phyloP scores from a whole-genome alignment of 257 asterid genomes.

The Jacaranda copaia region DNA sequence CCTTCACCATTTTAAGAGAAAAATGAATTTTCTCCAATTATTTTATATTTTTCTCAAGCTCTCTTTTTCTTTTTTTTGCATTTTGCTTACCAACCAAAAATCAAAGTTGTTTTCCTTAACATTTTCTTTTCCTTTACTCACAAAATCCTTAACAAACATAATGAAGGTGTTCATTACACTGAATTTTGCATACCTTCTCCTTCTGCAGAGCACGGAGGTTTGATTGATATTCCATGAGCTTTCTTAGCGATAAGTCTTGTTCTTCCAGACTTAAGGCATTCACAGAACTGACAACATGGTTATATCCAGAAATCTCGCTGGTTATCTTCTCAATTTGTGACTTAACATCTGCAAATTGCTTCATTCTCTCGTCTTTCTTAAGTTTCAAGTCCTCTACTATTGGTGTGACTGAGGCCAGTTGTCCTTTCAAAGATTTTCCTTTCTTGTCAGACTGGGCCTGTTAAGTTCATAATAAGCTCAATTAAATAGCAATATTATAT shows the following conservation, averaged over 20 bases:
- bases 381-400: conserved; percentile 76
- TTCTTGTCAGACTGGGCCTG: conserved; percentile 68
- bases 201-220: conserved; percentile 77
- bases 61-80: too few relatives aligned
- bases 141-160: too few relatives aligned
- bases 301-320: conserved; percentile 77
- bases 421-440: conserved; percentile 70
- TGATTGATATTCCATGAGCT: conserved; percentile 80
- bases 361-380: conserved; percentile 78
- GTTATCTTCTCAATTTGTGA: conserved; percentile 83
- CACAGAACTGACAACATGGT: conserved; percentile 50
- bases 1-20: too few relatives aligned
- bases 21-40: too few relatives aligned
- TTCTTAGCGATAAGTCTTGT: conserved; percentile 82
- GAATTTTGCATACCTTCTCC: conserved; percentile 69
- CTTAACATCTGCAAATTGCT: conserved; percentile 79
- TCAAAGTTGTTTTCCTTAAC: too few relatives aligned
- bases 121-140: too few relatives aligned
- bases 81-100: too few relatives aligned
- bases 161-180: neutral
- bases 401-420: conserved; percentile 74
- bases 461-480: conserved; percentile 33
- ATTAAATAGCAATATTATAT: conserved; percentile 24
- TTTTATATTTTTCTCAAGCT: too few relatives aligned
- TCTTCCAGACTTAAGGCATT: conserved; percentile 61